phyloP scores from a whole-genome alignment of 352 stramenopile genomes.

The Heterotrichella gracilis region DNA sequence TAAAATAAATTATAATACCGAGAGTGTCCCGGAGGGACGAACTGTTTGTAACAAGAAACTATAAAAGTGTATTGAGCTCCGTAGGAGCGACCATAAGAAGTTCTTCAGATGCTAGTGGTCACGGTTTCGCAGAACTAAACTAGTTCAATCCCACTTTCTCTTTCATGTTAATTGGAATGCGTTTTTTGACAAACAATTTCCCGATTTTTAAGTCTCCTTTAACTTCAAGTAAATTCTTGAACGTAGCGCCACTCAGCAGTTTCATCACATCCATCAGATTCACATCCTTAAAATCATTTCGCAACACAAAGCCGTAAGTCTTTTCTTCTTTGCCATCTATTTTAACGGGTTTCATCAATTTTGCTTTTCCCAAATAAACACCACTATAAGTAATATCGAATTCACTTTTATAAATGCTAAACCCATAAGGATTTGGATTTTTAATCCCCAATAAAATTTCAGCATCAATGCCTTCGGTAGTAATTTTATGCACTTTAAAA shows the following conservation, averaged over 20 bases:
- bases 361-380: constrained; percentile 6
- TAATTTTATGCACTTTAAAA: background rate
- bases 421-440: background rate
- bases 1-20: too few species aligned
- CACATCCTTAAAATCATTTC: constrained; percentile 1
- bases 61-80: too few species aligned
- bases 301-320: background rate
- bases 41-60: too few species aligned
- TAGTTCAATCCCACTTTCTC: background rate
- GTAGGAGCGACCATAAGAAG: too few species aligned
- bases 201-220: background rate
- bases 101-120: too few species aligned
- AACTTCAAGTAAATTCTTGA: background rate
- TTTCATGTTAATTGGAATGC: background rate
- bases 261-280: background rate
- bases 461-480: background rate
- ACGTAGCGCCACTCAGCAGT: background rate
- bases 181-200: background rate
- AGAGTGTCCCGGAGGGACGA: too few species aligned
- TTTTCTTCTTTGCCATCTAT: background rate
- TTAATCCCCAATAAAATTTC: background rate
- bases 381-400: background rate
- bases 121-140: too few species aligned
- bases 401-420: background rate
- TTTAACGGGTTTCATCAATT: background rate